A percentile compares a stretch with the other conserved stretches of the same genome.
Conservation (phyloP, 129 eudicot genomes). For the Daucus carota region DH1_v3.0 NC_030388.2:25846501-25847000, state of each 20-base stretch:
- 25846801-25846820: not conserved
- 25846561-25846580: conserved; percentile 87
- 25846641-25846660: no score
- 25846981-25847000: no score
- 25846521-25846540: conserved; percentile 96
- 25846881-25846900: conserved; percentile 76
- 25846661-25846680: not conserved
- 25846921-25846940: conserved; percentile 6
- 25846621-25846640: not conserved
- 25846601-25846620: not conserved
- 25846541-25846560: conserved; percentile 93
- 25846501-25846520: conserved; percentile 12
- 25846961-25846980: conserved; percentile 14
- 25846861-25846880: conserved; percentile 90
- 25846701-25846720: not conserved
- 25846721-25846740: not conserved
- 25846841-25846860: conserved; percentile 97
- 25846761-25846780: not conserved
- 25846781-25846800: not conserved
- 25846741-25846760: not conserved
- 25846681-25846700: not conserved
- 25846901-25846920: conserved; percentile 33
- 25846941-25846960: not conserved
- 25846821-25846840: conserved; percentile 35
- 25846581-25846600: conserved; percentile 4